Evolutionary conservation across 140 eudicot genomes (phyloP).

Genomic region (Erigeron philadelphicus): DNA sequence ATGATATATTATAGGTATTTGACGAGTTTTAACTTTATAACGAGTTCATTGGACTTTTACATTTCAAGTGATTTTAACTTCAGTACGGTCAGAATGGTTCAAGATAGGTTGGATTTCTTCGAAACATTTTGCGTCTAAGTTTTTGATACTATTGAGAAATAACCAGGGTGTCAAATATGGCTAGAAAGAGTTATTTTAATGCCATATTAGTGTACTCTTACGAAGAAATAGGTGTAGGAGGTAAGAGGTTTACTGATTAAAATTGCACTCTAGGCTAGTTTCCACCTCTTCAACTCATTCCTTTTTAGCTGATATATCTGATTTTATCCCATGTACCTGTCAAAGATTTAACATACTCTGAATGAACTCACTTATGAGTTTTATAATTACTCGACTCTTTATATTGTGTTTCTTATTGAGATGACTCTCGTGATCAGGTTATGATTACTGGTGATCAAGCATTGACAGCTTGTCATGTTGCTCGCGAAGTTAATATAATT

Average conservation of each 20-base stretch:
- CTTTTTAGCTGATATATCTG: background rate
- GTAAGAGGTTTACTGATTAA: background rate
- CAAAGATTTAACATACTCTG: too few species aligned
- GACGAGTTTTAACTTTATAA: too few species aligned
- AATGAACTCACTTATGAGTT: too few species aligned
- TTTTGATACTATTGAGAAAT: too few species aligned
- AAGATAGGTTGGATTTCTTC: too few species aligned
- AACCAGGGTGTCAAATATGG: too few species aligned
- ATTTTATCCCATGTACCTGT: background rate
- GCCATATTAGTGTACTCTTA: background rate
- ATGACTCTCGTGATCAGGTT: conserved; percentile 38
- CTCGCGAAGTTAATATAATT: conserved; percentile 74
- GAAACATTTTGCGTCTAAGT: too few species aligned
- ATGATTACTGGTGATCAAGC: conserved; percentile 99
- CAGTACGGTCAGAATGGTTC: too few species aligned
- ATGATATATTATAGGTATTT: too few species aligned
- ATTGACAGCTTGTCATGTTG: conserved; percentile 98
- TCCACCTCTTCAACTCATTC: background rate
- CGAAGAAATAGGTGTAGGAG: background rate
- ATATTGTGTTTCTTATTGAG: background rate
- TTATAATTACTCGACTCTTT: background rate
- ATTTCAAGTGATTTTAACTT: too few species aligned
- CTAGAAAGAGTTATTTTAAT: too few species aligned
- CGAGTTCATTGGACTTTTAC: too few species aligned
- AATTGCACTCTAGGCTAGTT: background rate